Evolutionary conservation across 139 green algal genomes (phyloP).

Genomic region (Chloropicon primus): DNA sequence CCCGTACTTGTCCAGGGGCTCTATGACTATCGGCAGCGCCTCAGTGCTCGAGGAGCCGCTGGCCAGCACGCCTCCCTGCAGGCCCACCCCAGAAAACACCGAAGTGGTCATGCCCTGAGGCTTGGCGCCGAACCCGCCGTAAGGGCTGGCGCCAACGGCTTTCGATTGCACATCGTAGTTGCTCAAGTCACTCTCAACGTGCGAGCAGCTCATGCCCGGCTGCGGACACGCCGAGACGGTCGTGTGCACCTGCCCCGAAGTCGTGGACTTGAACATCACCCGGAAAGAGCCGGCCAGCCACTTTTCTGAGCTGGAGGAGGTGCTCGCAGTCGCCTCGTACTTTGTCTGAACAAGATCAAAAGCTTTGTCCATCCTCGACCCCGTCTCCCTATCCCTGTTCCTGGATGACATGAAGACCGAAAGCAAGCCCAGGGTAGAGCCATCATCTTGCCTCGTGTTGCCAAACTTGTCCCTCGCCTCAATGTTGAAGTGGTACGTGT

Average conservation of each 20-base stretch:
- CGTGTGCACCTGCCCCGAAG: background rate
- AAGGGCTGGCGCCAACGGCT: background rate
- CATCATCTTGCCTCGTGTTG: conserved; percentile 4
- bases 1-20: conserved; percentile 3
- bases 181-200: background rate
- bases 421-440: background rate
- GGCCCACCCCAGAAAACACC: background rate
- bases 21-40: background rate
- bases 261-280: background rate
- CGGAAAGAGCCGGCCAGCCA: background rate
- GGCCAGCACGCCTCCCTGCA: background rate
- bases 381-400: background rate
- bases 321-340: background rate
- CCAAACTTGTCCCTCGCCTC: conserved; percentile 4
- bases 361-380: background rate
- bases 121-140: background rate
- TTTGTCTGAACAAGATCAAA: background rate
- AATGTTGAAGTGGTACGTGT: conserved; percentile 8
- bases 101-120: background rate
- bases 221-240: background rate
- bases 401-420: background rate
- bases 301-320: background rate
- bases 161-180: background rate
- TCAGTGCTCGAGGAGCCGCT: background rate
- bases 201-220: background rate